Evolutionary conservation across 2,329 filamentous ascomycete genomes (phyloP), one percentile per base, ranked within the genome.

Genomic region (Aspergillus neotritici): DNA sequence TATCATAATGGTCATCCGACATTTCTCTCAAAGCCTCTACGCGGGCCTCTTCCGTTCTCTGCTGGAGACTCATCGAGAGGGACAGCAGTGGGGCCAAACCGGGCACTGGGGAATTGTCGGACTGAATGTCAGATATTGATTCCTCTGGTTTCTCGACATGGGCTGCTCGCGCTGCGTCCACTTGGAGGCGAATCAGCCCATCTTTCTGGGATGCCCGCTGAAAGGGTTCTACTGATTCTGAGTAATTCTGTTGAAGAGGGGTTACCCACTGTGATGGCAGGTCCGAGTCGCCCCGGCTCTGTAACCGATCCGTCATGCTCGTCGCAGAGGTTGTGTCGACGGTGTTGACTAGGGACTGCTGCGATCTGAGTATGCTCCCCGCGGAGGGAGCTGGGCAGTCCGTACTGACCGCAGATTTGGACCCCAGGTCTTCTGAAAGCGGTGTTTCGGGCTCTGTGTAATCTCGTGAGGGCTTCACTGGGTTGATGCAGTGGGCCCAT

Each of bases 401-500:
- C 9, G 21, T 25, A 25, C 7, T 9, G 21, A 25, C 21, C 21
- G 21, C 21, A 25, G 21, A 3, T 25, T 9, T 8, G 7, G 7
- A 8, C 21, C 9, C 7, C 9, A 25, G 7, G 7, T 25, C 21
- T 25, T 5, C 21, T 25, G 21, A 9, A 25, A 8, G 21, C 21
- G 9, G 21, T 25, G 21, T 8, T 25, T 25, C 21, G 21, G 21
- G 21, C 9, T 5, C 21, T 25, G 21, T 25, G 21, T 25, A 25
- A 25, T 25, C 7, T 25, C 21, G 21, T 41, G 25, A 25, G 46
- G 40, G 17, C 40, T 34, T 14, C 31, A 53, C 33, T 47, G 35
- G 7, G 4, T 49, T 54, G 44, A 62, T 49, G 32, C 54, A 53
- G 32, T 57, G 57, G 15, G 47, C 53, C 66, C 66, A 69, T 41